Conservation (phyloP, 23 red algal species). For the Chondrus crispus region DNA sequence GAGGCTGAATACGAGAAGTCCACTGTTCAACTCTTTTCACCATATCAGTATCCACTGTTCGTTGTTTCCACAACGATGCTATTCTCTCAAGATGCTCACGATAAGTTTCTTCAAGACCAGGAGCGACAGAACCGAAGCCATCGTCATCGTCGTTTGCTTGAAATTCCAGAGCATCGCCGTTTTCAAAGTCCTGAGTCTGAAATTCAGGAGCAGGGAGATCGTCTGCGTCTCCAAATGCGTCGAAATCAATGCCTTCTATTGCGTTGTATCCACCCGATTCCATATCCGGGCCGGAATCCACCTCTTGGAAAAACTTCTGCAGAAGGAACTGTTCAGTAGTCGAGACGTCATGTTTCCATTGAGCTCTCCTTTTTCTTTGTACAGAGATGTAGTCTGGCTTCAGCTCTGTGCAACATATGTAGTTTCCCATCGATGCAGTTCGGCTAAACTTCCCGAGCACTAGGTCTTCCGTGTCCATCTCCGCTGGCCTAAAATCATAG, state of each 20-base stretch:
- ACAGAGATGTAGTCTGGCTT: not conserved
- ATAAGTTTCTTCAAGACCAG: slow-evolving; percentile 51
- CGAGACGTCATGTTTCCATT: not conserved
- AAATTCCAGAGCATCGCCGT: not conserved
- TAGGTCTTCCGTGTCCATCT: not conserved
- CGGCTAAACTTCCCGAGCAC: not conserved
- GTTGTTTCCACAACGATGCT: slow-evolving; percentile 51
- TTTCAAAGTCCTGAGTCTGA: not conserved
- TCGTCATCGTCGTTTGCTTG: not conserved
- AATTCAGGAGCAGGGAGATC: not conserved
- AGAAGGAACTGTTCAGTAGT: not conserved
- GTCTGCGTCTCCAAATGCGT: not conserved
- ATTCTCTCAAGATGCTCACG: slow-evolving; percentile 43
- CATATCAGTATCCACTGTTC: slow-evolving; percentile 30
- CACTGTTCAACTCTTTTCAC: slow-evolving; percentile 41
- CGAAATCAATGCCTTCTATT: not conserved
- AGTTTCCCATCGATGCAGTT: slow-evolving; percentile 16
- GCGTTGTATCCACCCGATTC: no score
- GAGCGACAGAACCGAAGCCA: slow-evolving; percentile 3
- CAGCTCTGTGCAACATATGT: slow-evolving; percentile 12
- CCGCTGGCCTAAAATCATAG: not conserved
- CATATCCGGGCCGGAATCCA: not conserved
- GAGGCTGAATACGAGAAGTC: slow-evolving; percentile 36
- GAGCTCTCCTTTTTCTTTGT: not conserved
- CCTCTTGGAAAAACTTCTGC: no score